Base-by-base conservation (phyloP, 495 filamentous ascomycete species). In the Podospora conica region DNA sequence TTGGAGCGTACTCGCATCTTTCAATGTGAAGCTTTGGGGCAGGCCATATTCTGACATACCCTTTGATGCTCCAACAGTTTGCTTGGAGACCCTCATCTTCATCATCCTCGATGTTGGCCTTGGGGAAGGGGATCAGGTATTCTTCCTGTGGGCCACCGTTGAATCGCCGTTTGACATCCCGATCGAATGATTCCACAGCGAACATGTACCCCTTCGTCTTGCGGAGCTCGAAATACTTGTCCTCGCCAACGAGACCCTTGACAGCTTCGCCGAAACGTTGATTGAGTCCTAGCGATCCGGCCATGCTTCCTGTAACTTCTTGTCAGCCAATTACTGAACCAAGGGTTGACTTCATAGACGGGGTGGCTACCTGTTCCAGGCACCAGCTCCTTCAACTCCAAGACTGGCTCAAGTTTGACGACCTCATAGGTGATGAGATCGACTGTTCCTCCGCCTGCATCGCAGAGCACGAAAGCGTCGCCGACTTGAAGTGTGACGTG, bases 351-450 rank as follows among this genome's bases (percentile, higher is more conserved):
- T n/a, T n/a, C n/a, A n/a, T n/a, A n/a, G n/a, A n/a, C n/a, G n/a
- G n/a, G n/a, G n/a, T n/a, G n/a, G 9, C 29, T 69, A 29, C 73
- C 75, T 71, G 60, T 63, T 27, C 78, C 75, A 1, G 76, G 71
- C 0, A 75, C 75, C 0, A 79, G 67, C 53, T 81, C 78, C 20
- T 73, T 77, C 11, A 80, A 60, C 48, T 79, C 68, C 12, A 81
- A 62, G 9, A 11, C 12, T 3, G 79, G 75, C 0, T 65, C 48
- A 9, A 76, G 65, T 4, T 65, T 66, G n/a, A 70, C 71, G 53
- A 83, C 74, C 48, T 76, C 71, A 59, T 82, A 83, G 0, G 81
- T 76, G 62, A 82, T 80, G 11, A 82, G 68, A 63, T 82, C 80
- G 7, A 81, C 80, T 0, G 79, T 83, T 2, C 79, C 80, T 25